phyloP scores from a whole-genome alignment of 768 basidiomycete species.

The Kwoniella newhampshirensis region DNA sequence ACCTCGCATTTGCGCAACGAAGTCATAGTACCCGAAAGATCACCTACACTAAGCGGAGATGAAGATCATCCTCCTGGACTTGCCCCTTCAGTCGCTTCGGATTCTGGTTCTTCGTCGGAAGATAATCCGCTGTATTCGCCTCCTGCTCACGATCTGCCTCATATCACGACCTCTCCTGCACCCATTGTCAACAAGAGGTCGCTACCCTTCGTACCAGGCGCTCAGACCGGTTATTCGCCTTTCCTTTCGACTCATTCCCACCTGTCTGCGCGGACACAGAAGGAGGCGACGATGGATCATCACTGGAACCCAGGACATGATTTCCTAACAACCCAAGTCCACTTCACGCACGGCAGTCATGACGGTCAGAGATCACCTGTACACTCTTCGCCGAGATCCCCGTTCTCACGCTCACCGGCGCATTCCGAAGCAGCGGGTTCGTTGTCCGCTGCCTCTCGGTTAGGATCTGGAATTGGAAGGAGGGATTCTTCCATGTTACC shows the following conservation, averaged over 20 bases:
- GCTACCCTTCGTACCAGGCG: background rate
- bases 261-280: background rate
- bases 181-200: background rate
- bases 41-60: conserved; percentile 1
- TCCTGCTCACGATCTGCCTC: background rate
- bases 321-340: conserved; percentile 13
- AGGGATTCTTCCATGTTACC: no score
- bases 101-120: conserved; percentile 37
- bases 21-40: conserved; percentile 6
- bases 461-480: no score
- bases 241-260: conserved; percentile 1
- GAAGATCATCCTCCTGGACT: conserved; percentile 29
- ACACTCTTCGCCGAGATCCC: conserved; percentile 2
- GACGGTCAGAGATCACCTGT: background rate
- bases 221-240: conserved; percentile 3
- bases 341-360: conserved; percentile 6
- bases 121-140: conserved; percentile 37
- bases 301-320: conserved; percentile 16
- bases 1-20: conserved; percentile 14
- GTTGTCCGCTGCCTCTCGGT: no score
- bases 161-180: conserved; percentile 3
- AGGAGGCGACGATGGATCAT: conserved; percentile 5
- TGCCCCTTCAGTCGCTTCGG: conserved; percentile 38
- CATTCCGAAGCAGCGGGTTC: no score
- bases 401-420: background rate